Conservation (phyloP, 192 early-diverging fungal species). For the Backusella morwellensis region DNA sequence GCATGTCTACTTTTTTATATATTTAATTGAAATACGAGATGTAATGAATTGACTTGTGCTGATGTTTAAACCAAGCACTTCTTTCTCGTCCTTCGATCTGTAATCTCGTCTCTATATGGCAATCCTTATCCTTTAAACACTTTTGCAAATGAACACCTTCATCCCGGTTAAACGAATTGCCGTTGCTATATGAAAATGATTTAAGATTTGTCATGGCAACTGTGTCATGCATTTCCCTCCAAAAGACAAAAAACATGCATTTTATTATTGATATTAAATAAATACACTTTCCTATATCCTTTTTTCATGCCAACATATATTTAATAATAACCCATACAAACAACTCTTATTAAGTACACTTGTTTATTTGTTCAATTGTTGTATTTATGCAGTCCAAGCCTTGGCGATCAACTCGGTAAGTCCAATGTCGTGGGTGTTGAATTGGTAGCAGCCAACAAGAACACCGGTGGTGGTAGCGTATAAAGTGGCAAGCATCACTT, state of each 20-base stretch:
- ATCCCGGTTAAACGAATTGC: background rate
- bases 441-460: constrained; percentile 85
- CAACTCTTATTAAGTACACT: background rate
- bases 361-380: background rate
- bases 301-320: background rate
- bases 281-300: background rate
- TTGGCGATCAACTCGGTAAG: constrained; percentile 85
- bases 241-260: background rate
- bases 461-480: constrained; percentile 67
- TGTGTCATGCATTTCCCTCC: background rate
- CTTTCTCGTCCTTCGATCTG: too few relatives aligned
- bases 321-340: background rate
- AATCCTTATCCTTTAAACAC: background rate
- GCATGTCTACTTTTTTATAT: background rate
- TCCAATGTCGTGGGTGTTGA: constrained; percentile 96
- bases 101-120: background rate
- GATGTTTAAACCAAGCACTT: too few relatives aligned
- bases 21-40: background rate
- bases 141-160: background rate
- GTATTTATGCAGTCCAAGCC: constrained; percentile 60
- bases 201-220: background rate
- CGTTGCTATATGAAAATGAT: background rate
- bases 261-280: too few relatives aligned
- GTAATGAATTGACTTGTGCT: too few relatives aligned
- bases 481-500: constrained; percentile 62